Evolutionary conservation across 2,329 filamentous ascomycete genomes (phyloP).

Genomic region (Rhynchosporium agropyri): DNA sequence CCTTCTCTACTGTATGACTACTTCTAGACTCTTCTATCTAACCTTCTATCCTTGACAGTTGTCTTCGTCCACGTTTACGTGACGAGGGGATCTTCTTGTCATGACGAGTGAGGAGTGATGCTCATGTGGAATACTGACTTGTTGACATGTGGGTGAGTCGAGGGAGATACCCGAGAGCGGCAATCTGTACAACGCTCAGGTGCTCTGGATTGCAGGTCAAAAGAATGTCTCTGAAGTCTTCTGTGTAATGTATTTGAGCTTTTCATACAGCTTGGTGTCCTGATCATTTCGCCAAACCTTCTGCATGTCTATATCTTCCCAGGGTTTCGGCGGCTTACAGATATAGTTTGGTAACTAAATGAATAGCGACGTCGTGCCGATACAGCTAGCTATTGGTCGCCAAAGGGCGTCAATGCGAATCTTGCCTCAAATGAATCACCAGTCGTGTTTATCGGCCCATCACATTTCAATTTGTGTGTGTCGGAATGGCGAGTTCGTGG

Average conservation of each 20-base stretch:
- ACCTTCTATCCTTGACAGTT: not conserved
- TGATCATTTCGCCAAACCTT: not conserved
- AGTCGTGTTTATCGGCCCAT: slow-evolving; percentile 9
- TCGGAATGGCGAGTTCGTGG: not conserved
- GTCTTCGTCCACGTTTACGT: slow-evolving; percentile 3
- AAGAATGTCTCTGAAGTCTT: not conserved
- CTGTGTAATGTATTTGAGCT: not conserved
- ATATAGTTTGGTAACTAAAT: not conserved
- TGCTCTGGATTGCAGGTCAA: not conserved
- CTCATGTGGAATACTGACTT: no score
- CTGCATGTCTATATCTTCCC: slow-evolving; percentile 1
- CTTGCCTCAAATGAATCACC: slow-evolving; percentile 13
- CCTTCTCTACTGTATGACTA: not conserved
- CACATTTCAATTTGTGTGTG: not conserved
- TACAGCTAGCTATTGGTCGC: slow-evolving; percentile 13
- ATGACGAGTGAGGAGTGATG: slow-evolving; percentile 10
- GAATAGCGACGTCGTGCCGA: slow-evolving; percentile 11
- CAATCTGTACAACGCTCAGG: not conserved
- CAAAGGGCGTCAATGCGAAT: slow-evolving; percentile 11
- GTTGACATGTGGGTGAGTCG: not conserved
- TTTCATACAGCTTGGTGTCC: not conserved
- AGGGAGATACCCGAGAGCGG: not conserved
- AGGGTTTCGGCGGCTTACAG: slow-evolving; percentile 3
- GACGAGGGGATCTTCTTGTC: not conserved
- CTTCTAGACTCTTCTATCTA: not conserved